Percentiles rank a stretch among this genome's conserved stretches.
Conservation (phyloP, 495 filamentous ascomycete species). For the Bacidia gigantensis region DNA sequence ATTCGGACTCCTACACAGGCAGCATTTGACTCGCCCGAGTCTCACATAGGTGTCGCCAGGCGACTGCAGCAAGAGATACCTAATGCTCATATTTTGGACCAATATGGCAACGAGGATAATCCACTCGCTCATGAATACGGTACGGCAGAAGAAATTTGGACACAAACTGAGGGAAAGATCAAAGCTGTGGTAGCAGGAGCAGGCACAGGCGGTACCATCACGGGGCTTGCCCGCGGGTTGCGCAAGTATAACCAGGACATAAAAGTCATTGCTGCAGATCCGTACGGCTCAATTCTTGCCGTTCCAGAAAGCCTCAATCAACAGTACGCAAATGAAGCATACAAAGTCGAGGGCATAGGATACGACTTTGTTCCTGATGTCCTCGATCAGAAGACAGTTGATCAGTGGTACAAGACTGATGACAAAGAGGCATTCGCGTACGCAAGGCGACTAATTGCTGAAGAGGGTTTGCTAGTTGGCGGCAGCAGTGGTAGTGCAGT, state of each 20-base stretch:
- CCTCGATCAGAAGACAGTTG: slow-evolving; percentile 64
- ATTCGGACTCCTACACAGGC: slow-evolving; percentile 95
- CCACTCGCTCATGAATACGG: slow-evolving; percentile 87
- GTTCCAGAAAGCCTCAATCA: slow-evolving; percentile 65
- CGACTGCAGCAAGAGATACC: slow-evolving; percentile 89
- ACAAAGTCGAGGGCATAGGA: slow-evolving; percentile 97
- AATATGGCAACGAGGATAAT: slow-evolving; percentile 88
- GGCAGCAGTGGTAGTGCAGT: slow-evolving; percentile 91
- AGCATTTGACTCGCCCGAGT: slow-evolving; percentile 86
- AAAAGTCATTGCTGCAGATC: slow-evolving; percentile 84
- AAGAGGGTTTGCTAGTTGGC: slow-evolving; percentile 89
- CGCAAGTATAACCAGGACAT: slow-evolving; percentile 72
- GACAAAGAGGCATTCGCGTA: slow-evolving; percentile 84
- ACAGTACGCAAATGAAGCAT: slow-evolving; percentile 63
- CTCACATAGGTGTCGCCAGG: slow-evolving; percentile 87
- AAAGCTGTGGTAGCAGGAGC: slow-evolving; percentile 82
- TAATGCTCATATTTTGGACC: slow-evolving; percentile 91
- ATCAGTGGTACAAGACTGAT: slow-evolving; percentile 96
- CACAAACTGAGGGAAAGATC: slow-evolving; percentile 72
- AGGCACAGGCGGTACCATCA: slow-evolving; percentile 92
- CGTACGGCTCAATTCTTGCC: slow-evolving; percentile 76
- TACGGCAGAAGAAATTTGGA: slow-evolving; percentile 94
- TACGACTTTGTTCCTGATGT: slow-evolving; percentile 98
- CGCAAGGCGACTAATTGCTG: slow-evolving; percentile 76
- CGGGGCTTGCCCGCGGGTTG: slow-evolving; percentile 72